phyloP scores from a whole-genome alignment of 2,329 filamentous ascomycete species.

The Aspergillus bombycis region DNA sequence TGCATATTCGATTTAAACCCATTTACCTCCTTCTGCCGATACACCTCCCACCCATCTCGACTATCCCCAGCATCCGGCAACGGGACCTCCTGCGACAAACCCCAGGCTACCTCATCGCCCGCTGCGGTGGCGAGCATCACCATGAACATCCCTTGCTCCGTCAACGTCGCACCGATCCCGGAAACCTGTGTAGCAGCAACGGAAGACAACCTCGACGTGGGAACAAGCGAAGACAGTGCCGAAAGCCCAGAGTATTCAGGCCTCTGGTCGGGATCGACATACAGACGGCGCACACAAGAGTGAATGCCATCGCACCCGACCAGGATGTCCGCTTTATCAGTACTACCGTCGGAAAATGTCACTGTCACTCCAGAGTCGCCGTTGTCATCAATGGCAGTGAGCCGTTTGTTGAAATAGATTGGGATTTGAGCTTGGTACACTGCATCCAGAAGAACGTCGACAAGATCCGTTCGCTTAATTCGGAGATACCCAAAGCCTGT shows the following conservation, averaged over 20 bases:
- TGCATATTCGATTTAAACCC: constrained; percentile 24
- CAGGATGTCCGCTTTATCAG: not conserved
- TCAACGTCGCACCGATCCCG: not conserved
- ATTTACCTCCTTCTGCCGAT: constrained; percentile 28
- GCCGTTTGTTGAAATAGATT: not conserved
- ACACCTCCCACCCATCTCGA: constrained; percentile 34
- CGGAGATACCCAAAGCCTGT: not conserved
- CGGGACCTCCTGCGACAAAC: constrained; percentile 30
- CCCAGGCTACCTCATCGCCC: constrained; percentile 32
- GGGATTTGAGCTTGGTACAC: not conserved
- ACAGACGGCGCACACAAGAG: not conserved
- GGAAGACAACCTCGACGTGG: not conserved
- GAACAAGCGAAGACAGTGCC: not conserved
- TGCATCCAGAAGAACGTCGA: not conserved
- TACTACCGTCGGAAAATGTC: not conserved
- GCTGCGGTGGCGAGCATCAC: constrained; percentile 27
- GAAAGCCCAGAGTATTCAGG: not conserved
- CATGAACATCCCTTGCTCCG: constrained; percentile 5
- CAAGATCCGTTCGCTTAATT: not conserved
- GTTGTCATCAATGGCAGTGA: not conserved
- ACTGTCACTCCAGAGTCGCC: not conserved
- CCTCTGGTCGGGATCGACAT: not conserved
- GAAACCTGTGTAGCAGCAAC: not conserved
- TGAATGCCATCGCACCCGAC: not conserved
- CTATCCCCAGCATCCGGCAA: constrained; percentile 24